phyloP scores from a whole-genome alignment of 2,329 filamentous ascomycete species.

The Botrytis hyacinthi region DNA sequence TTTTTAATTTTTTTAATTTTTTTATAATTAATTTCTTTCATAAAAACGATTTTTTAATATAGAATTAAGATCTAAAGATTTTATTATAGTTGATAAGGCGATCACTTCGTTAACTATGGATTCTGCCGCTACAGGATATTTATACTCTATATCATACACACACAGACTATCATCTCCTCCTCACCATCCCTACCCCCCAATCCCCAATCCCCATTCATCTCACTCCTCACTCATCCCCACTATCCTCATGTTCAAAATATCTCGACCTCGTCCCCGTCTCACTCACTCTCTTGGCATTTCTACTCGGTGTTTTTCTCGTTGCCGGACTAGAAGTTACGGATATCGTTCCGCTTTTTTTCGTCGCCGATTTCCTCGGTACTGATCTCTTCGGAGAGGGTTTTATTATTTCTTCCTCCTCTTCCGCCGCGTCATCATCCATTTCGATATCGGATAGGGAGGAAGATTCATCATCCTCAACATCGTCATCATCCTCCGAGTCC shows the following conservation, averaged over 20 bases:
- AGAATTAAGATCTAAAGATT: no score
- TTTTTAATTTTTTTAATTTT: no score
- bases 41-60: no score
- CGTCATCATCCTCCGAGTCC: slow-evolving; percentile 25
- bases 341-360: slow-evolving; percentile 13
- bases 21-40: no score
- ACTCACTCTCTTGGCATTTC: slow-evolving; percentile 33
- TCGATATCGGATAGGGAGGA: slow-evolving; percentile 13
- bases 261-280: slow-evolving; percentile 33
- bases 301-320: slow-evolving; percentile 31
- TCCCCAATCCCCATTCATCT: neutral
- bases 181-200: no score
- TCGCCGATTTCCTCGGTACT: slow-evolving; percentile 15
- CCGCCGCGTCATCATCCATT: neutral
- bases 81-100: no score
- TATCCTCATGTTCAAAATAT: slow-evolving; percentile 36
- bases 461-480: neutral
- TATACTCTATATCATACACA: no score
- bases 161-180: no score
- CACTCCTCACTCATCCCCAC: slow-evolving; percentile 16
- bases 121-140: no score
- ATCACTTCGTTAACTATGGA: no score
- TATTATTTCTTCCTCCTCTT: neutral
- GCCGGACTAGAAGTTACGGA: slow-evolving; percentile 12
- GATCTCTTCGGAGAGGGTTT: neutral